A percentile compares a stretch with the other conserved stretches of the same genome.
Evolutionary conservation across 225 moss, liverwort and hornwort genomes (phyloP).

Genomic region (Pseudisothecium myosuroides): DNA sequence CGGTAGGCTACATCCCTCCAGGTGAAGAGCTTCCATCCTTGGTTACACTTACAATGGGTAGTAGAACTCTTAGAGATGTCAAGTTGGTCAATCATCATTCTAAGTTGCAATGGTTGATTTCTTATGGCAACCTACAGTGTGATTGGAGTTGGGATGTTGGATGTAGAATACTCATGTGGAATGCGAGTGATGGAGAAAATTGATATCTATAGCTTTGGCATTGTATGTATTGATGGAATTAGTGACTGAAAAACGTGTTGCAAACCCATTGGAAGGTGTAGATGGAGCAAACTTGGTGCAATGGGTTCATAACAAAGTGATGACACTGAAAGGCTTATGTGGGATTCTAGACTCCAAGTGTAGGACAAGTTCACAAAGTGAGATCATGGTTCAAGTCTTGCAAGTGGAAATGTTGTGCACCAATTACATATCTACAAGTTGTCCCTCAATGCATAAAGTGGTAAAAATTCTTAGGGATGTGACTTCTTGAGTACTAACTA

Average conservation of each 20-base stretch:
- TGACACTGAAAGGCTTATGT: background rate
- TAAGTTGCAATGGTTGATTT: background rate
- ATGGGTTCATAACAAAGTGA: background rate
- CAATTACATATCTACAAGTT: accelerated
- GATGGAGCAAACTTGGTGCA: background rate
- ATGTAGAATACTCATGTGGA: too few species aligned
- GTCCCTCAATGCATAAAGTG: background rate
- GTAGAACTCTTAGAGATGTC: background rate
- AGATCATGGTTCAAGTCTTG: background rate
- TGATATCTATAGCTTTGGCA: too few species aligned
- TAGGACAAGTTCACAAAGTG: background rate
- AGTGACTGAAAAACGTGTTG: too few species aligned
- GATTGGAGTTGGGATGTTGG: too few species aligned
- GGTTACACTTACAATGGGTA: too few species aligned
- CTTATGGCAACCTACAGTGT: too few species aligned
- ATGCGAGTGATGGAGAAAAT: too few species aligned
- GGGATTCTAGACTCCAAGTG: background rate
- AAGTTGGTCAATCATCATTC: too few species aligned
- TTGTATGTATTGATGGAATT: too few species aligned
- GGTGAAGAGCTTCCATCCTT: too few species aligned
- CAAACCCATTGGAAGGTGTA: accelerated
- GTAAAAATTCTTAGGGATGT: accelerated
- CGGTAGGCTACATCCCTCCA: too few species aligned
- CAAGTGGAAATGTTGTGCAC: background rate
- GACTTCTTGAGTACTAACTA: background rate